These are phyloP conservation scores for Penicillium subrubescens DNA, from an alignment of 495 filamentous ascomycete species.

Conservation along the genomic window DNA sequence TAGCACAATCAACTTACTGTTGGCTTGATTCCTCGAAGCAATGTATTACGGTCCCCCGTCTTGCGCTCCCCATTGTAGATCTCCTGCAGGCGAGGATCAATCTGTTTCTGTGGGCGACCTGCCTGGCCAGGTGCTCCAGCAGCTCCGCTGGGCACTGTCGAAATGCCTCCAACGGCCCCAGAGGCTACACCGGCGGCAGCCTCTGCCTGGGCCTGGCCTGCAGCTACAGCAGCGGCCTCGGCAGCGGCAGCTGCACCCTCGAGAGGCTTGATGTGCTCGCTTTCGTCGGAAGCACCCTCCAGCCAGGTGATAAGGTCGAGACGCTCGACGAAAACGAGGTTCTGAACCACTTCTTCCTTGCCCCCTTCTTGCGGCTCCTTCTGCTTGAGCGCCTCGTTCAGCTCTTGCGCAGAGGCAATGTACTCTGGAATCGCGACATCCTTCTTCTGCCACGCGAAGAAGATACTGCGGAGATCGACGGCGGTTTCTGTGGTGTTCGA, in stretches of 20 bases:
- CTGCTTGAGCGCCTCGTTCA: slow-evolving; percentile 76
- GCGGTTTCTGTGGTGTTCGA: slow-evolving; percentile 61
- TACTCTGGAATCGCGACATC: slow-evolving; percentile 87
- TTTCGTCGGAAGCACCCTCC: slow-evolving; percentile 83
- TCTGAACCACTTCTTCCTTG: slow-evolving; percentile 61
- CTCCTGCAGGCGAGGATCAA: slow-evolving; percentile 78
- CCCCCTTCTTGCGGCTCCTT: slow-evolving; percentile 54
- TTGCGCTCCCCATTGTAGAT: slow-evolving; percentile 90
- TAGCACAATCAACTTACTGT: slow-evolving; percentile 59
- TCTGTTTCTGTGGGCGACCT: slow-evolving; percentile 52
- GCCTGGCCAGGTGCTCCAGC: slow-evolving; percentile 54
- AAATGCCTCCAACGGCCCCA: slow-evolving; percentile 44
- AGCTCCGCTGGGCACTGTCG: slow-evolving; percentile 44
- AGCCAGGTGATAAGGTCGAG: slow-evolving; percentile 91
- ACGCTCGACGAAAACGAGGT: slow-evolving; percentile 84
- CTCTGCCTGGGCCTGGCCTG: slow-evolving; percentile 41
- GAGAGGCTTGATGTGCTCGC: slow-evolving; percentile 86
- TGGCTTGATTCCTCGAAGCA: slow-evolving; percentile 85
- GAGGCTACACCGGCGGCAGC: slow-evolving; percentile 45
- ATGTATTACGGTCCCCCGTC: slow-evolving; percentile 89
- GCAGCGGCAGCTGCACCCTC: slow-evolving; percentile 61
- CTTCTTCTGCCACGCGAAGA: slow-evolving; percentile 91
- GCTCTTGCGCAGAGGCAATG: slow-evolving; percentile 74
- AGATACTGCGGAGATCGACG: slow-evolving; percentile 90
- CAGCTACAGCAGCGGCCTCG: slow-evolving; percentile 47